A percentile compares a stretch with the other conserved stretches of the same genome.
phyloP scores from a whole-genome alignment of 306 rosid genomes.

The Trichosanthes truncata region DNA sequence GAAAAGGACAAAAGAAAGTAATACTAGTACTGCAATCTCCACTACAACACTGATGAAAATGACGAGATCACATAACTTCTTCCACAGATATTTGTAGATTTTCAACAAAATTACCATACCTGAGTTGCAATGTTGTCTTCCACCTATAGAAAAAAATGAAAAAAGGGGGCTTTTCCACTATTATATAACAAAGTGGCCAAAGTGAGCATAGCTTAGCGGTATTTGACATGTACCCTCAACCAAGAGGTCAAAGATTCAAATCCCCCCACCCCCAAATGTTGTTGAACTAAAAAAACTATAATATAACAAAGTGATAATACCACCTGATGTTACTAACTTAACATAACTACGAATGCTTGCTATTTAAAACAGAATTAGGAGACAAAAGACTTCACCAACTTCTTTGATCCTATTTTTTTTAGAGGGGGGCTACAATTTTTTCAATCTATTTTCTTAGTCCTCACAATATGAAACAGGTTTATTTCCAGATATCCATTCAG shows the following conservation, averaged over 20 bases:
- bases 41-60: neutral
- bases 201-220: too few relatives aligned
- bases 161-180: neutral
- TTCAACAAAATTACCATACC: neutral
- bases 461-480: neutral
- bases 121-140: neutral
- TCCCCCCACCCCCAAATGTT: too few relatives aligned
- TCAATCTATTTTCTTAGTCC: neutral
- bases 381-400: neutral
- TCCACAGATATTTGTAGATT: neutral
- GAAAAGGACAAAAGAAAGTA: neutral
- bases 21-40: neutral
- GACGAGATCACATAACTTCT: neutral
- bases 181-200: neutral
- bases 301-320: neutral
- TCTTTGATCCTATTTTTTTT: neutral
- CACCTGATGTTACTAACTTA: neutral
- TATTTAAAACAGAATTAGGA: neutral
- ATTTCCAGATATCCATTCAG: neutral
- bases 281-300: too few relatives aligned
- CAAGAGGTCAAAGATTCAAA: too few relatives aligned
- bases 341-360: neutral
- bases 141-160: neutral
- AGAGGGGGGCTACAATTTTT: neutral
- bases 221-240: too few relatives aligned